These are phyloP conservation scores for Pseudocercospora eumusae DNA, from an alignment of 2,329 filamentous ascomycete species.

Conservation along the genomic window DNA sequence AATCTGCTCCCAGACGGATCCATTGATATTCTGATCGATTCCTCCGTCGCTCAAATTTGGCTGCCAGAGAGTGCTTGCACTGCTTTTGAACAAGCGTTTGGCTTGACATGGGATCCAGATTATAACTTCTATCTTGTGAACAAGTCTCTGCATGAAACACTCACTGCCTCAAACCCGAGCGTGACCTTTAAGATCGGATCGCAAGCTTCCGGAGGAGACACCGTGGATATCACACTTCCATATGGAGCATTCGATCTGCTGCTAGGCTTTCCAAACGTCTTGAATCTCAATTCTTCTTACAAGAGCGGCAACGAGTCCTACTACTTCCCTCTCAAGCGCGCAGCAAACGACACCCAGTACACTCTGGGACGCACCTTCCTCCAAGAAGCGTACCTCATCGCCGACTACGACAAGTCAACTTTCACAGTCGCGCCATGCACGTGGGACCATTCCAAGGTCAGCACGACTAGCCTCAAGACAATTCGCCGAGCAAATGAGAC, in stretches of 20 bases:
- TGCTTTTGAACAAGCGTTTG: slow-evolving; percentile 42
- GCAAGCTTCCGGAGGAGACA: slow-evolving; percentile 27
- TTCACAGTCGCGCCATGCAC: slow-evolving; percentile 42
- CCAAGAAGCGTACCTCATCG: slow-evolving; percentile 44
- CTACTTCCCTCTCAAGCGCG: slow-evolving; percentile 43
- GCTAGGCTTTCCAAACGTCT: slow-evolving; percentile 35
- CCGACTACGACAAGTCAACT: slow-evolving; percentile 41
- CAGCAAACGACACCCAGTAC: slow-evolving; percentile 40
- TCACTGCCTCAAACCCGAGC: slow-evolving; percentile 34
- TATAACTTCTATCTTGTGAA: slow-evolving; percentile 41
- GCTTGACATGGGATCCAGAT: slow-evolving; percentile 37
- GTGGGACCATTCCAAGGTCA: slow-evolving; percentile 34
- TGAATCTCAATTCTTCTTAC: slow-evolving; percentile 29
- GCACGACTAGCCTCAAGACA: slow-evolving; percentile 31
- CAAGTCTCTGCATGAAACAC: slow-evolving; percentile 33
- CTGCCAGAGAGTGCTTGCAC: slow-evolving; percentile 53
- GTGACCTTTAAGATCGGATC: slow-evolving; percentile 41
- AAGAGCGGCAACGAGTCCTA: slow-evolving; percentile 19
- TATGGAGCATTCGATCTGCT: slow-evolving; percentile 42
- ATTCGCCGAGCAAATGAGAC: slow-evolving; percentile 36
- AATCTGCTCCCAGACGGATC: slow-evolving; percentile 35
- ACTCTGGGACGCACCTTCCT: slow-evolving; percentile 43
- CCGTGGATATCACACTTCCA: slow-evolving; percentile 41
- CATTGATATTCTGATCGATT: slow-evolving; percentile 59
- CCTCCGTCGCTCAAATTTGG: slow-evolving; percentile 65